Evolutionary conservation across 2,329 filamentous ascomycete genomes (phyloP), one percentile per base, ranked within the genome.

Genomic region (Trichoderma semiorbis): DNA sequence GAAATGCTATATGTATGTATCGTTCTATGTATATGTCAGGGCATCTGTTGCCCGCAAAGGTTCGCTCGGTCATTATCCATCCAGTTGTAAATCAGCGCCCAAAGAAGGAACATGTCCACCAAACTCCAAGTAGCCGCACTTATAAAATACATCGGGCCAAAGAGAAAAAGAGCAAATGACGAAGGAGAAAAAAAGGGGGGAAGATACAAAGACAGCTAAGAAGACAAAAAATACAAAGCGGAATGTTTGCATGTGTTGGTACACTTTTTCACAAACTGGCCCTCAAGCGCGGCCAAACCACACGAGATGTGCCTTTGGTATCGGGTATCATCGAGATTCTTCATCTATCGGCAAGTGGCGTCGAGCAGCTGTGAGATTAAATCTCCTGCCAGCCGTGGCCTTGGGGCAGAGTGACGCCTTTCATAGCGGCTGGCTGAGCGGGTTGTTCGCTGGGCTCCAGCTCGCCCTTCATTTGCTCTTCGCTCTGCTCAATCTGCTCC

Each of bases 361-460:
- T 21, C 24, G 47, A 53, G 21, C 21, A 24, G 7, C 34, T 11
- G 36, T 53, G 11, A 24, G 36, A n/a, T 21, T n/a, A 12, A 3
- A 78, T 1, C 85, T 87, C 79, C 86, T 86, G 28, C 86, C 86
- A 7, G 85, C 85, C 85, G 74, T 82, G 83, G 70, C 81, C 86
- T 79, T 88, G 87, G 63, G 71, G 71, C 5, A 72, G 14, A 28
- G 39, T 26, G 30, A 72, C 53, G 12, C 53, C 61, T 21, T 70
- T 62, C 5, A 60, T 16, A 14, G 71, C 14, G 8, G 57, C 21
- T 2, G 62, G 14, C 7, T 43, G 16, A 8, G 71, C 36, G 3
- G 58, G 57, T 39, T 79, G 77, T 55, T 80, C 78, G 11, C 78
- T 78, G 0, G 80, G 79, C 18, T 82, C 81, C 4, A 82, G 74